These are phyloP conservation scores for Barnettozyma pratensis DNA, from an alignment of 805 yeast species.

Conservation along the genomic window DNA sequence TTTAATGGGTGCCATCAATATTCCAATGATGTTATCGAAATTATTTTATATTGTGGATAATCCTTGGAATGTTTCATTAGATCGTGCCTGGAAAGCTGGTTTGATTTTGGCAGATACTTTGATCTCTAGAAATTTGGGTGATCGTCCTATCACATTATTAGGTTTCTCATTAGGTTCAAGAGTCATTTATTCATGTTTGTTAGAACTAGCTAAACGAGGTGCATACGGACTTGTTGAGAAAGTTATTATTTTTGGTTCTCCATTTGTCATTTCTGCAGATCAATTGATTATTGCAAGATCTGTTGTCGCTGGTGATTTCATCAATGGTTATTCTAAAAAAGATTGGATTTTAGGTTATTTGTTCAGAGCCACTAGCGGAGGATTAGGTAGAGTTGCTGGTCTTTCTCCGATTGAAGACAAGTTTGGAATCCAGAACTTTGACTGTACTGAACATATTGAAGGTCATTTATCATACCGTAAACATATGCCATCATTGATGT, in stretches of 20 bases:
- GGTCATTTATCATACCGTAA: conserved; percentile 98
- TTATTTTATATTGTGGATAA: conserved; percentile 86
- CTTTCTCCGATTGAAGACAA: conserved; percentile 65
- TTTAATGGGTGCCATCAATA: conserved; percentile 86
- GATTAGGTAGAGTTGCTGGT: conserved; percentile 87
- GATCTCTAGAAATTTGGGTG: conserved; percentile 82
- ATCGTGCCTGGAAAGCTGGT: conserved; percentile 97
- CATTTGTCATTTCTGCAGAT: conserved; percentile 73
- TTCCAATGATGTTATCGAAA: conserved; percentile 88
- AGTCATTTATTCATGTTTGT: conserved; percentile 81
- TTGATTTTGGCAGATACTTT: conserved; percentile 85
- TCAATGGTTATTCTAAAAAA: conserved; percentile 85
- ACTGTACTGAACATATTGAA: conserved; percentile 80
- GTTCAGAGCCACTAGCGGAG: conserved; percentile 94
- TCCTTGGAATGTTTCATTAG: conserved; percentile 97
- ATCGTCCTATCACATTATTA: conserved; percentile 83
- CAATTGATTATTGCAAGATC: conserved; percentile 75
- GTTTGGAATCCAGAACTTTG: conserved; percentile 73
- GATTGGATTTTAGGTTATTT: conserved; percentile 97
- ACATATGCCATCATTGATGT: conserved; percentile 80
- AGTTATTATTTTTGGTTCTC: conserved; percentile 84
- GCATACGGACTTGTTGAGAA: conserved; percentile 88
- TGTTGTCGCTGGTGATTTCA: conserved; percentile 83
- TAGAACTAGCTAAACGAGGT: conserved; percentile 79
- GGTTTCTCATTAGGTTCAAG: conserved; percentile 95